Percentiles rank a stretch among this genome's conserved stretches.
phyloP scores from a whole-genome alignment of 495 filamentous ascomycete genomes.

The Hypoxylon perforatum region DNA sequence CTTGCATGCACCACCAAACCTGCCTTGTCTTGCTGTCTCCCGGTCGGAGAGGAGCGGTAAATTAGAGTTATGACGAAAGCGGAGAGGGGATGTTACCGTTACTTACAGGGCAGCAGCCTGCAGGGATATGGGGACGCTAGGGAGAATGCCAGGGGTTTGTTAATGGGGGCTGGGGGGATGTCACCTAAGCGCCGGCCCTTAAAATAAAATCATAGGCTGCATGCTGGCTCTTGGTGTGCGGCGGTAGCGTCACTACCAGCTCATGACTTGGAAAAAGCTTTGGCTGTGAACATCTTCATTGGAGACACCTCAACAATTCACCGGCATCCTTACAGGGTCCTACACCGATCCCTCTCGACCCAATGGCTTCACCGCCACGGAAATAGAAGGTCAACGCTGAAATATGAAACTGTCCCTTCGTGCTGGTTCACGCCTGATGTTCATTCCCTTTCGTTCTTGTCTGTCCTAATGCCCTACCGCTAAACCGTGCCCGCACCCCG shows the following conservation, averaged over 20 bases:
- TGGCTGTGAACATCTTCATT: slow-evolving; percentile 3
- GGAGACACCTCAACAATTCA: background rate
- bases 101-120: background rate
- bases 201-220: slow-evolving; percentile 14
- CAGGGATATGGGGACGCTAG: slow-evolving; percentile 9
- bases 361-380: slow-evolving; percentile 24
- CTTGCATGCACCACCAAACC: slow-evolving; percentile 29
- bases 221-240: slow-evolving; percentile 9
- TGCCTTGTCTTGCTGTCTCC: background rate
- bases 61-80: slow-evolving; percentile 34
- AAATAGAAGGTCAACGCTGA: slow-evolving; percentile 16
- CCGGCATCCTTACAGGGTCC: slow-evolving; percentile 14
- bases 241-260: slow-evolving; percentile 31
- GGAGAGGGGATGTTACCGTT: slow-evolving; percentile 12
- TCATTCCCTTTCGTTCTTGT: background rate
- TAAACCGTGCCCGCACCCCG: too few relatives aligned
- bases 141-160: too few relatives aligned
- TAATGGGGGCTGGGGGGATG: slow-evolving; percentile 5
- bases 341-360: slow-evolving; percentile 31
- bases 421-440: slow-evolving; percentile 8
- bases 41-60: too few relatives aligned
- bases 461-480: background rate
- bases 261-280: slow-evolving; percentile 35
- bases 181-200: background rate
- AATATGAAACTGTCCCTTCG: slow-evolving; percentile 11